Evolutionary conservation across 768 basidiomycete species (phyloP), one percentile per base, ranked within the genome.

Genomic region (Boletus barrowsii): DNA sequence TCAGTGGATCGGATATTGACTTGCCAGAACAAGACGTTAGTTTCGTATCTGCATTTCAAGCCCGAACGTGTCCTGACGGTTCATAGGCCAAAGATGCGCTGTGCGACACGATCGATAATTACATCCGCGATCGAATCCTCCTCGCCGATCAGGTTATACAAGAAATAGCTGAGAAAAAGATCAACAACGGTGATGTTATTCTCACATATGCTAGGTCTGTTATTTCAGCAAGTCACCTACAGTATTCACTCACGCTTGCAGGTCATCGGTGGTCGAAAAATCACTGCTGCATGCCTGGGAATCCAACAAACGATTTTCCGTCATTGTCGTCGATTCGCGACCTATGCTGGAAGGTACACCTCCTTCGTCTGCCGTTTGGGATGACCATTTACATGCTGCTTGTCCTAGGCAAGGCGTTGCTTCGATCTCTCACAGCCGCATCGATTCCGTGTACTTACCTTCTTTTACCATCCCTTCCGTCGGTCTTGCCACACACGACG

Each of bases 181-280:
- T 99, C 65, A 91, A 92, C 62, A 85, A 97, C 59, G 93, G 90
- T 8, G 94, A 97, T 72, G 86, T 90, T 32, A 84, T 99, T 49
- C 76, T 99, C 41, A 95, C 94, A 14, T 99, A 91, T 72, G 94
- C 94, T 24, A 83, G 93, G 93, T 93, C 58, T 15, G 76, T 58
- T 59, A 49, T 37, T 18, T 43, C 32, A 37, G 39, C 10, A 33
- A 49, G 26, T 17, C 6, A 37, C 32, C n/a, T 13, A 8, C 17
- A 4, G n/a, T 37, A 33, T 35, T 55, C 32, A 43, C 41, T 52
- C 9, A 17, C 46, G 41, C 24, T 60, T 48, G 14, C 39, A 96
- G 95, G 70, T 98, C 95, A 15, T 98, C 95, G 0, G 84, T 98
- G 0, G 93, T 98, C 4, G 93, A 98, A 69, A 90, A 92, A 62